Base-by-base conservation (phyloP, 306 rosid genomes). In the Vigna unguiculata region DNA sequence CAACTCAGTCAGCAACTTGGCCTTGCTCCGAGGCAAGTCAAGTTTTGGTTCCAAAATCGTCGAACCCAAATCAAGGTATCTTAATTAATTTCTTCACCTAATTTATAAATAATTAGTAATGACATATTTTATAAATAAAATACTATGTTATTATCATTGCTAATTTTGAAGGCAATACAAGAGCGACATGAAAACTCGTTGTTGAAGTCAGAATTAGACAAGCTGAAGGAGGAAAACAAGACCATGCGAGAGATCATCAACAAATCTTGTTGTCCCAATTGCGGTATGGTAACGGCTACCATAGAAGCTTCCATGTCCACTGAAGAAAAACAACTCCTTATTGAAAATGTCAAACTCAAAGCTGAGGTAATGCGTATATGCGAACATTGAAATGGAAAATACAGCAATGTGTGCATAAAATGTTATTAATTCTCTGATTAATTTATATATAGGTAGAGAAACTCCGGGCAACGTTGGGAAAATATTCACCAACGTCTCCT, bases 41-140 rank as follows among this genome's bases (percentile, higher is more conserved):
- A 96, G 83, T 96, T 96, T 78, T 96, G 99, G 99, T 96, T 96
- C 82, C 99, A 96, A 83, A 96, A 96, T 81, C 97, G 99, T 75
- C 88, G 99, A 73, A 96, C 99, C 74, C 99, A 96, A 83, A 92
- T 96, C 82, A 96, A 96, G 95, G 99, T 91, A 74, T 36, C 25
- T 63, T 17, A 0, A 34, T 62, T 17, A 9, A 2, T 62, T 62
- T 63, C n/a, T 41, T 41, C 43, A 36, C 22, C 41, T 59, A 28
- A 59, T 28, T 59, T n/a, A n/a, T n/a, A n/a, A n/a, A n/a, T 7
- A 2, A n/a, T 1, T 7, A 51, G 17, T 54, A 20, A 14, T 20
- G 30, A 13, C 9, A 6, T 15, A 28, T 17, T 3, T 53, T 17
- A 34, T 34, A 34, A 40, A 40, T 40, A 2, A 43, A 43, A 13